A percentile compares a stretch with the other conserved stretches of the same genome.
Conservation (phyloP, 371 early-diverging fungal genomes). For the Mucor irregularis region DNA sequence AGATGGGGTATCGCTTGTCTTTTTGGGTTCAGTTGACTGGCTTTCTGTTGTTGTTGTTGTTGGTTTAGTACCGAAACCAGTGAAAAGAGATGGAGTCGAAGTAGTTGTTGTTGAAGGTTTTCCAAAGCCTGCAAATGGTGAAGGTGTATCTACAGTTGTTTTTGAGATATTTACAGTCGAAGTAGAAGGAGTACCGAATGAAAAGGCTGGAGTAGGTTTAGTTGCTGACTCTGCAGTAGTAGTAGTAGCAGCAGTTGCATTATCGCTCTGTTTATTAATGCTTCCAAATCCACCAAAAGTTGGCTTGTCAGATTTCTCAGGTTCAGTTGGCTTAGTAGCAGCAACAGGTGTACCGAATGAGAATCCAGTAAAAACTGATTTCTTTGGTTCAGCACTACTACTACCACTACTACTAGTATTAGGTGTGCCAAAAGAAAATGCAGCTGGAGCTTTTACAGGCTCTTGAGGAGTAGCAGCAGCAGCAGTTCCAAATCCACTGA, state of each 20-base stretch:
- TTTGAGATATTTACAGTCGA: no score
- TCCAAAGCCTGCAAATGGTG: conserved; percentile 6
- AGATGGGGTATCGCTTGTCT: background rate
- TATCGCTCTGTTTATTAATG: background rate
- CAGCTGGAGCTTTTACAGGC: background rate
- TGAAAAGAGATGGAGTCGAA: background rate
- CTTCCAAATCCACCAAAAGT: background rate
- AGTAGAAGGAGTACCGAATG: background rate
- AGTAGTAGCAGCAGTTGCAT: background rate
- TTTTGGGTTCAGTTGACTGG: background rate
- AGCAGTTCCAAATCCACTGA: background rate
- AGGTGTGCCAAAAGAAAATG: background rate
- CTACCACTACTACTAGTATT: background rate
- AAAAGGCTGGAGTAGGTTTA: background rate
- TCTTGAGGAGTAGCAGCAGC: no score
- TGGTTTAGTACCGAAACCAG: background rate
- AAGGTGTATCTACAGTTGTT: background rate
- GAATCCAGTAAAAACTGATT: conserved; percentile 6
- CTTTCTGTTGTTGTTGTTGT: background rate
- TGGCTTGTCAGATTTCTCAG: background rate
- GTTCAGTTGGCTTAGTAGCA: background rate
- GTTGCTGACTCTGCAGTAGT: background rate
- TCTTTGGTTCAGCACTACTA: background rate
- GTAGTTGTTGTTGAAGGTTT: background rate
- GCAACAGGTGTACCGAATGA: conserved; percentile 5